These are phyloP conservation scores for Seminavis robusta DNA, from an alignment of 108 stramenopile species.

Conservation along the genomic window DNA sequence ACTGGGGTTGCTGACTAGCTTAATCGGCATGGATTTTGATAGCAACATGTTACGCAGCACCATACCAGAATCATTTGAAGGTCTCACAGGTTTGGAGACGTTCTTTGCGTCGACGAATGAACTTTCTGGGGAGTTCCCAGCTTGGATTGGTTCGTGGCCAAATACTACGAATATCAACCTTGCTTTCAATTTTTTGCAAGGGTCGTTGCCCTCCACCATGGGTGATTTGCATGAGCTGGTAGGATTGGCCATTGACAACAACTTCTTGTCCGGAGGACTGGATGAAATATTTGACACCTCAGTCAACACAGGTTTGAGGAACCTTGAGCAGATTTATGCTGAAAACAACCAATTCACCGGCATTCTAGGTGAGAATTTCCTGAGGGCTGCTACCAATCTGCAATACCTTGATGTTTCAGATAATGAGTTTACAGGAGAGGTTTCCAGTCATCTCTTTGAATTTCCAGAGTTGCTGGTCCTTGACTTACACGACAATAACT, in stretches of 20 bases:
- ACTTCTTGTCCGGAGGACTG: conserved; percentile 12
- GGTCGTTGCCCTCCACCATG: conserved; percentile 13
- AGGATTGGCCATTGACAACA: conserved; percentile 32
- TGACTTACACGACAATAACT: conserved; percentile 28
- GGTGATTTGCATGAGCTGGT: not conserved
- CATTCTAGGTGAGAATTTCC: conserved; percentile 6
- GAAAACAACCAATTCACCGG: conserved; percentile 31
- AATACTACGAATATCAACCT: conserved; percentile 7
- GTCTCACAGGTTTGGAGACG: conserved; percentile 18
- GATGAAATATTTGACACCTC: conserved; percentile 2
- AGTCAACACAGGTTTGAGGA: no score
- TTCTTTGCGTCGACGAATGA: conserved; percentile 1
- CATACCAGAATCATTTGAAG: no score
- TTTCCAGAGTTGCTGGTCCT: conserved; percentile 18
- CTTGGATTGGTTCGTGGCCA: not conserved
- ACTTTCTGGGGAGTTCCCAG: conserved; percentile 33
- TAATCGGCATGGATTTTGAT: no score
- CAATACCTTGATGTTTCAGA: conserved; percentile 26
- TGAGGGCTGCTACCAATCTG: conserved; percentile 1
- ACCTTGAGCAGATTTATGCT: conserved; percentile 24
- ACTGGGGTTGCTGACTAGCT: no score
- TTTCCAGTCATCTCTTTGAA: conserved; percentile 20
- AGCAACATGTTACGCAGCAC: no score
- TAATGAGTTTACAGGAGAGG: conserved; percentile 25
- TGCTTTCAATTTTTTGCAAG: conserved; percentile 27